Evolutionary conservation across 495 filamentous ascomycete genomes (phyloP).

Genomic region (Bryoglossum gracile): DNA sequence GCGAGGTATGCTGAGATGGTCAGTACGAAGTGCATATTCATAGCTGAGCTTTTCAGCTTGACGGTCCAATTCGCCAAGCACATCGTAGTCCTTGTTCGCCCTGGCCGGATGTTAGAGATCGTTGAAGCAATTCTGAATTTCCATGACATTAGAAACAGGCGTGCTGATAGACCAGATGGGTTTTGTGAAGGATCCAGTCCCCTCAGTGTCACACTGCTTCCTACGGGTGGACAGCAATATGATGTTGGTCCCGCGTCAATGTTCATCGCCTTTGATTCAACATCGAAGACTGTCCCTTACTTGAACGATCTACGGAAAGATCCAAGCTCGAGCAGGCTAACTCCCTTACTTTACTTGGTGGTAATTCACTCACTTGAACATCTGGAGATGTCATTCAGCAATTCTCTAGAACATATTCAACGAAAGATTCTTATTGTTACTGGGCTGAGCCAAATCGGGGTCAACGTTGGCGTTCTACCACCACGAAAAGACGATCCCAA

Average conservation of each 20-base stretch:
- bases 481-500: no score
- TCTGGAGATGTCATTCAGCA: slow-evolving; percentile 14
- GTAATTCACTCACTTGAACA: slow-evolving; percentile 21
- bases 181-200: no score
- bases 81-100: slow-evolving; percentile 17
- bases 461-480: slow-evolving; percentile 13
- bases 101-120: slow-evolving; percentile 24
- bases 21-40: slow-evolving; percentile 26
- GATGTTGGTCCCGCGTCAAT: slow-evolving; percentile 10
- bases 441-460: slow-evolving; percentile 6
- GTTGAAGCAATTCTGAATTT: slow-evolving; percentile 12
- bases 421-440: slow-evolving; percentile 14
- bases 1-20: slow-evolving; percentile 22
- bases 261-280: slow-evolving; percentile 24
- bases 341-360: slow-evolving; percentile 16
- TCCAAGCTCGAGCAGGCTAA: background rate
- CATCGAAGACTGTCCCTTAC: slow-evolving; percentile 1
- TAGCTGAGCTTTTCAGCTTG: slow-evolving; percentile 13
- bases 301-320: slow-evolving; percentile 3
- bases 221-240: slow-evolving; percentile 6
- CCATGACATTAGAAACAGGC: slow-evolving; percentile 11
- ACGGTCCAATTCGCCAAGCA: slow-evolving; percentile 9
- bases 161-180: slow-evolving; percentile 8
- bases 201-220: slow-evolving; percentile 18
- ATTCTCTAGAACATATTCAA: slow-evolving; percentile 3